These are phyloP conservation scores for Gautieria morchelliformis DNA, from an alignment of 768 basidiomycete genomes.

Conservation along the genomic window DNA sequence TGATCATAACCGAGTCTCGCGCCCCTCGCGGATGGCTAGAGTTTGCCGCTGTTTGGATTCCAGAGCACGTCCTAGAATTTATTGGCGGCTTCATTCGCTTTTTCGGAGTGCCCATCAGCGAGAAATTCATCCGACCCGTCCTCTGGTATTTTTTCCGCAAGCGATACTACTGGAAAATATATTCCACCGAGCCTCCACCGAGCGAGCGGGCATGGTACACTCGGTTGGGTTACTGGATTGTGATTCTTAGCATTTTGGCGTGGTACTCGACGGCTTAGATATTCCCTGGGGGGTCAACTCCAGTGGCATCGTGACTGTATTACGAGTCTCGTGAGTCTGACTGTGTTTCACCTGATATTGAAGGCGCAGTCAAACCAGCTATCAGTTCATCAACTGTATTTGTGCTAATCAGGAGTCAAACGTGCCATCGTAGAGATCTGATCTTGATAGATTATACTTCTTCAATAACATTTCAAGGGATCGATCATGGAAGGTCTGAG, in stretches of 20 bases:
- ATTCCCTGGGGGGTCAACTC: neutral
- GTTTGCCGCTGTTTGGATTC: conserved; percentile 7
- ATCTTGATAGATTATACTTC: no score
- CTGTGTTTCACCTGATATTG: no score
- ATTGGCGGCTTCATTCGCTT: conserved; percentile 8
- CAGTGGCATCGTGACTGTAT: no score
- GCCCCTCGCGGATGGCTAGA: conserved; percentile 7
- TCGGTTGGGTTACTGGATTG: conserved; percentile 4
- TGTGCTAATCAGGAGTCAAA: no score
- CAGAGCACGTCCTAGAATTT: conserved; percentile 6
- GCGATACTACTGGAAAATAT: conserved; percentile 8
- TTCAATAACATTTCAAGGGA: no score
- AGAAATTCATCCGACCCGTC: conserved; percentile 7
- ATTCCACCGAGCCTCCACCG: conserved; percentile 7
- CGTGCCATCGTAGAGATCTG: no score
- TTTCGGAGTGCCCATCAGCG: conserved; percentile 7
- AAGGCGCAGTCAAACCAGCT: no score
- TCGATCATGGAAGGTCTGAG: no score
- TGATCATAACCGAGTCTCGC: conserved; percentile 3
- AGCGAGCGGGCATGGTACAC: conserved; percentile 8
- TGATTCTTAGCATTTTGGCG: conserved; percentile 6
- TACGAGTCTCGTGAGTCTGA: no score
- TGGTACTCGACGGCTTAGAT: conserved; percentile 3
- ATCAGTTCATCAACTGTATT: no score
- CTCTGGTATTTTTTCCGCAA: conserved; percentile 8